Evolutionary conservation across 345 rosid genomes (phyloP), one percentile per base, ranked within the genome.

Genomic region (Nasturtium officinale): DNA sequence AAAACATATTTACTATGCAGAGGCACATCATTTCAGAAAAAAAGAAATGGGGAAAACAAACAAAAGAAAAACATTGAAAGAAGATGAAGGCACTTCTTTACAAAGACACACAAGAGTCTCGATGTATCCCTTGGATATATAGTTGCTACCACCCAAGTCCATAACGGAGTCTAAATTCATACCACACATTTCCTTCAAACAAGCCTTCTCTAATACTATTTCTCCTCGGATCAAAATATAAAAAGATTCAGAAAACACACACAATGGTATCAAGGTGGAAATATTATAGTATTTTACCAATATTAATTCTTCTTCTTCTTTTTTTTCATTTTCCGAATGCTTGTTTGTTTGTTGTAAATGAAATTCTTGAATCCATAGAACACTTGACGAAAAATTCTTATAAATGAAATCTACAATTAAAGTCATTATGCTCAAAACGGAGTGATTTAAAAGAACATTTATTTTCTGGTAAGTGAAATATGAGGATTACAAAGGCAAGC

Each of bases 381-480:
- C 29, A 50, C 23, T 55, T 43, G 26, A 65, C 10, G n/a, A n/a
- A 5, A 13, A 5, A 45, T 65, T 47, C 25, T 13, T 47, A 51
- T 32, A 25, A 35, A 57, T 51, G 68, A 67, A 50, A 59, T 67
- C 26, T 46, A 47, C 65, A 3, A 73, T 35, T 26, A 1, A 40
- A 58, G 61, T 66, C 67, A 48, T 20, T 66, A 9, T 50, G 45
- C 60, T 58, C 16, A 26, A 37, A 47, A 66, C 61, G 65, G 17
- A 47, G 72, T 75, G 60, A 47, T 47, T 15, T 32, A 18, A 51
- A 51, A 20, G 6, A 67, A 67, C 47, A 67, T 21, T 3, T 58
- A 37, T 56, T 57, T 65, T 57, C 66, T 74, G 60, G 40, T 6
- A 73, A 16, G 54, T 25, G 40, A 59, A 74, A 66, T 48, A 38